Evolutionary conservation across 371 early-diverging fungal genomes (phyloP).

Genomic region (Saksenaea oblongispora): DNA sequence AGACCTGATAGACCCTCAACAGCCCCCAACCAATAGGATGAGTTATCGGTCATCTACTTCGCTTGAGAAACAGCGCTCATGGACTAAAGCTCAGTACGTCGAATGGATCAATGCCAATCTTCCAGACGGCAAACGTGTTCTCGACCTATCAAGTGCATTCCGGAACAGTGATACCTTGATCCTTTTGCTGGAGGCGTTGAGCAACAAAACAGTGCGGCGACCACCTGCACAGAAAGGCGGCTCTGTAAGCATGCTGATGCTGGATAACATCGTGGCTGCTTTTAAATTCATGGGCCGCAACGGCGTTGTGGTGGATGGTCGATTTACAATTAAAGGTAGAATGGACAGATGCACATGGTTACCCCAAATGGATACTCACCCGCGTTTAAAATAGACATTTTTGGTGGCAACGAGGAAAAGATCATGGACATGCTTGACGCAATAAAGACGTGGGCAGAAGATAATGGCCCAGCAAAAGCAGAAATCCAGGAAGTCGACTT

Average conservation of each 20-base stretch:
- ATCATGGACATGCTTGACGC: conserved; percentile 53
- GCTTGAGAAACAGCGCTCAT: conserved; percentile 6
- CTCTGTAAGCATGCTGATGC: conserved; percentile 40
- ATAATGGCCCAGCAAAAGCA: background rate
- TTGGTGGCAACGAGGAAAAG: conserved; percentile 59
- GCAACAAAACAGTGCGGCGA: conserved; percentile 48
- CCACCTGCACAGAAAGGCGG: conserved; percentile 26
- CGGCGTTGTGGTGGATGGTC: conserved; percentile 51
- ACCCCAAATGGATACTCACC: background rate
- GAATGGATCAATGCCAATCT: conserved; percentile 60
- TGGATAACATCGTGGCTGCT: conserved; percentile 56
- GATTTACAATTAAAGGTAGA: conserved; percentile 53
- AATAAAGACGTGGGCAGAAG: conserved; percentile 23
- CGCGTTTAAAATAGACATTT: conserved; percentile 41
- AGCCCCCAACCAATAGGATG: background rate
- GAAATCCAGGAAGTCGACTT: background rate
- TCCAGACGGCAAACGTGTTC: conserved; percentile 36
- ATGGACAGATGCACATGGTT: background rate
- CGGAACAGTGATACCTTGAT: conserved; percentile 57
- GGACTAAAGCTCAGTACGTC: conserved; percentile 52
- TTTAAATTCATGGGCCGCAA: conserved; percentile 64
- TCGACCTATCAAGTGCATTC: conserved; percentile 47
- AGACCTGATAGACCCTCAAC: conserved; percentile 34
- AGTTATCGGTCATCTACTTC: conserved; percentile 8
- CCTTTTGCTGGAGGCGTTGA: conserved; percentile 51